Evolutionary conservation across 441 rosid genomes (phyloP), one percentile per base, ranked within the genome.

Genomic region (Euphorbia neoarborescens): DNA sequence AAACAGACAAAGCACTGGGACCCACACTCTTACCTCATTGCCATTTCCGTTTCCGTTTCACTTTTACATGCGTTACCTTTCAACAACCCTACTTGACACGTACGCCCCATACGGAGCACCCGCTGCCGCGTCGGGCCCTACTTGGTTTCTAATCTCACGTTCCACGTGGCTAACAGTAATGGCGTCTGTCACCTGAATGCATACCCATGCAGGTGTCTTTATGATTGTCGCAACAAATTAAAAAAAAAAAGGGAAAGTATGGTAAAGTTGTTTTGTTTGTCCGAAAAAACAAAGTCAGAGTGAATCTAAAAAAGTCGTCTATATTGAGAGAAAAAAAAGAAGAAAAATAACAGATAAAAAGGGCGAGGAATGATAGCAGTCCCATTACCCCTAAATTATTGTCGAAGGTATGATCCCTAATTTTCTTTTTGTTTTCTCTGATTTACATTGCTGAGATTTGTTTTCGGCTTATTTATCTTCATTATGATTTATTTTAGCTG

Each of bases 321-420:
- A 10, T 4, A 57, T 17, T 12, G 35, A n/a, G 24, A 20, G 22
- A 71, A 15, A 25, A 46, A 62, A 20, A 4, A 19, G 8, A 27
- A 44, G 27, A n/a, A 70, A 22, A 34, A 32, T 50, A 30, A 73
- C 8, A 32, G 56, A 68, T 13, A 34, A 65, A 48, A 14, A 71
- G 25, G 79, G 62, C 42, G 57, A 28, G n/a, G 46, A 77, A 60
- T 73, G 82, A 72, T 48, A 83, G 70, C 9, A 77, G 65, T 32
- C 81, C 62, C 3, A 81, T 44, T 67, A 77, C 81, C 70, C 85
- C 83, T 62, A 79, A 80, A 76, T 62, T 82, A 58, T 30, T 78
- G 75, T 32, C 82, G 69, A 78, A 30, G 77, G 76, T 71, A 30
- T 70, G 20, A 30, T 42, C 71, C 37, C 7, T 11, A 46, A 24